These are phyloP conservation scores for Nakazawaea ishiwadae DNA, from an alignment of 805 yeast species.

Conservation along the genomic window DNA sequence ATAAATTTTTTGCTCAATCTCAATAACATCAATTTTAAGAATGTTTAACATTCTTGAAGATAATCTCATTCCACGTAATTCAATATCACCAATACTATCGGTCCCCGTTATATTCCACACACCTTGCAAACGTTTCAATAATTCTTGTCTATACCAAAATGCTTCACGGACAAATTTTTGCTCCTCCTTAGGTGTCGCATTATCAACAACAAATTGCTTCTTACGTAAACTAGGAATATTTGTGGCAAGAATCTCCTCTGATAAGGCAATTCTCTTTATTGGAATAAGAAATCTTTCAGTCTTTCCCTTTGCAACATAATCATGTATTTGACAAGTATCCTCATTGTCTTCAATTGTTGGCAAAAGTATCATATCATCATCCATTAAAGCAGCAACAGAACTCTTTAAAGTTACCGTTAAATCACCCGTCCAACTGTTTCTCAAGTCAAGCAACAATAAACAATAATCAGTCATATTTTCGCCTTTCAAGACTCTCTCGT, in stretches of 20 bases:
- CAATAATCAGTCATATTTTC: constrained; percentile 49
- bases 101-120: constrained; percentile 45
- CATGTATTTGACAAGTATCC: not conserved
- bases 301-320: constrained; percentile 6
- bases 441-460: constrained; percentile 65
- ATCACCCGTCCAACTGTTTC: constrained; percentile 74
- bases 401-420: constrained; percentile 27
- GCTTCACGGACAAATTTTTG: constrained; percentile 50
- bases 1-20: constrained; percentile 31
- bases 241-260: constrained; percentile 35
- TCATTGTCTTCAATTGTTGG: constrained; percentile 1
- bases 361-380: constrained; percentile 6
- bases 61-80: constrained; percentile 61
- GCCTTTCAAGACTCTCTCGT: constrained; percentile 16
- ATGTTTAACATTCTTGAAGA: constrained; percentile 55
- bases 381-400: constrained; percentile 16
- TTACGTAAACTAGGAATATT: constrained; percentile 69
- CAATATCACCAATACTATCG: constrained; percentile 50
- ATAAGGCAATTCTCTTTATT: constrained; percentile 46
- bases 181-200: constrained; percentile 50
- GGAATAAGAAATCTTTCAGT: constrained; percentile 63
- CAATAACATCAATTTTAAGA: constrained; percentile 45
- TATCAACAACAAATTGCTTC: constrained; percentile 64
- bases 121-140: constrained; percentile 59
- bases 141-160: constrained; percentile 77